Base-by-base conservation (phyloP, 1,139 yeast species). In the Sugiyamaella castrensis region DNA sequence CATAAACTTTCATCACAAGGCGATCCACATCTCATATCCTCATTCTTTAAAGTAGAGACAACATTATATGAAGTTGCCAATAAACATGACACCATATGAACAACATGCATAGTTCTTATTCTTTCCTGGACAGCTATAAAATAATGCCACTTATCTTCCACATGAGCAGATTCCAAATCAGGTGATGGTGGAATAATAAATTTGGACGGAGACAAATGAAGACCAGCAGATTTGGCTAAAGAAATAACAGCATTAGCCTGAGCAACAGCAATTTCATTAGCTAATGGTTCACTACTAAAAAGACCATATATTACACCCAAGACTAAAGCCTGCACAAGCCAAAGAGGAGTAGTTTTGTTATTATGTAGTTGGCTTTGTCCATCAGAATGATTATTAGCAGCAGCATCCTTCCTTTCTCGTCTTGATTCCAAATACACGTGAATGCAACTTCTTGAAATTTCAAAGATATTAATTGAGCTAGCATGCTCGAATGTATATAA, bases 301-400 rank as follows among this genome's bases (percentile, higher is more conserved):
- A 88, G 79, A 8, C 94, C 89, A 55, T 87, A 81, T 60, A 87
- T 84, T 42, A 88, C 86, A 54, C 88, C 86, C 48, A 91, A 72
- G 5, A 87, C 82, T 65, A 87, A 76, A 46, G 94, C 81, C 65
- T 91, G 98, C 46, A 88, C 86, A n/a, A 89, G 77, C 88, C 92
- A 86, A 45, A 88, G 66, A 2, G 96, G 96, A 1, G 88, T 87
- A 43, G 78, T 77, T 26, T 52, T 52, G 37, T 36, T 33, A 8
- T 40, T 40, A 27, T 37, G 37, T 5, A 5, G 24, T 19, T 19
- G 24, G 3, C 5, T 3, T 13, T 33, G 27, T 8, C 37, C 45
- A 56, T 80, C 75, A 43, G 36, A 37, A 35, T 35, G 28, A 37
- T 51, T 51, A 13, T 53, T 40, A 45, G 46, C 26, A 52, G 51